Conservation (phyloP, 371 early-diverging fungal species). For the Rhizopus arrhizus region DNA sequence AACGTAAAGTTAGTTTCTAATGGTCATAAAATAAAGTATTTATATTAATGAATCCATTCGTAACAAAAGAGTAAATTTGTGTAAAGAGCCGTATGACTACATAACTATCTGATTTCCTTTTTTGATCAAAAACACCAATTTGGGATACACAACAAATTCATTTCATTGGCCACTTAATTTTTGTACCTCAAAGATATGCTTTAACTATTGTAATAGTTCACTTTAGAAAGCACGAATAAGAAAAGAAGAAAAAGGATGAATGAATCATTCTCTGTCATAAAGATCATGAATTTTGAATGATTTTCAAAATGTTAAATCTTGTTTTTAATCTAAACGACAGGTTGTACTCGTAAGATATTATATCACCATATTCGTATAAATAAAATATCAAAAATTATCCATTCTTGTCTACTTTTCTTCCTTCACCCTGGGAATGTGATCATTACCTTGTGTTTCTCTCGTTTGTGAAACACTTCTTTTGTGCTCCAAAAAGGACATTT, state of each 20-base stretch:
- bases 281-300: too few relatives aligned
- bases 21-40: not conserved
- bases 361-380: too few relatives aligned
- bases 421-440: not conserved
- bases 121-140: slow-evolving; percentile 27
- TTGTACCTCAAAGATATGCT: not conserved
- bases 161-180: not conserved
- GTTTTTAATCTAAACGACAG: too few relatives aligned
- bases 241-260: not conserved
- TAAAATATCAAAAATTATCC: too few relatives aligned
- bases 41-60: not conserved
- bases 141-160: not conserved
- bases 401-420: not conserved
- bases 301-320: too few relatives aligned
- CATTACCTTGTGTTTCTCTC: not conserved
- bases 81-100: slow-evolving; percentile 3
- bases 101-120: slow-evolving; percentile 1
- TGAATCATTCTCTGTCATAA: too few relatives aligned
- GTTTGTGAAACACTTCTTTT: not conserved
- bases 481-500: not conserved
- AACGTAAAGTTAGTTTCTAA: slow-evolving; percentile 1
- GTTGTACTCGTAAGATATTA: too few relatives aligned
- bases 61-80: slow-evolving; percentile 4
- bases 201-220: not conserved
- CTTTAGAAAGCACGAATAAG: slow-evolving; percentile 1